Evolutionary conservation across 2,329 filamentous ascomycete genomes (phyloP), one percentile per base, ranked within the genome.

Genomic region (Talaromyces sp.): DNA sequence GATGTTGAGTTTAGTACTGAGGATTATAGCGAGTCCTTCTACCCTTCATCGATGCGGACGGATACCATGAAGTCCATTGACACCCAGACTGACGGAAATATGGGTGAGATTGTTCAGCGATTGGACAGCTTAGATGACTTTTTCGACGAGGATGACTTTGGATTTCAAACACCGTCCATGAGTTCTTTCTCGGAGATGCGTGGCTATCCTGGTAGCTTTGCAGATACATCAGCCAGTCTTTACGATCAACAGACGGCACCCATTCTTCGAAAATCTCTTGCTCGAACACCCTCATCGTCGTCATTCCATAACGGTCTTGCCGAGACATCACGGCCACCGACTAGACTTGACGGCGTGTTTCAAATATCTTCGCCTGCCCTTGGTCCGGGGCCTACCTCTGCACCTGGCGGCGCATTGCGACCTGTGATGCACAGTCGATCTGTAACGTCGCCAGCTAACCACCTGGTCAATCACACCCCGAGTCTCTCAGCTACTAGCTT

Each of bases 11-110:
- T 99, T 78, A 91, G 96, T 70, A 85, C 88, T 2, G 96, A 99
- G 67, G 93, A 98, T 67, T 88, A 89, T 11, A 91, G 90, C 70
- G 89, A 90, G 62, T 82, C 84, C 0, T 93, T 93, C 75, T 93
- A 93, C 79, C 86, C 88, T 1, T 80, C 86, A 19, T 80, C 86
- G n/a, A 89, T 93, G 68, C 87, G 93, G 61, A 91, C 92, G 1
- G 92, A 92, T 62, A 97, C 93, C 0, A 97, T 97, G 91, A 87
- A 96, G 75, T 97, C 93, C 0, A 92, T 97, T 71, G 92, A 95
- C 43, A 81, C 78, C 3, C 76, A 77, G 61, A 75, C 75, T 19
- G 84, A 85, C 65, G 86, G 84, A 50, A 90, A 91, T 65, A 90
- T 93, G 73, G 91, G 90, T 43, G 94, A 98, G 70, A 83, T 98